These are phyloP conservation scores for Colletotrichum sojae DNA, from an alignment of 2,329 filamentous ascomycete species.

Conservation along the genomic window DNA sequence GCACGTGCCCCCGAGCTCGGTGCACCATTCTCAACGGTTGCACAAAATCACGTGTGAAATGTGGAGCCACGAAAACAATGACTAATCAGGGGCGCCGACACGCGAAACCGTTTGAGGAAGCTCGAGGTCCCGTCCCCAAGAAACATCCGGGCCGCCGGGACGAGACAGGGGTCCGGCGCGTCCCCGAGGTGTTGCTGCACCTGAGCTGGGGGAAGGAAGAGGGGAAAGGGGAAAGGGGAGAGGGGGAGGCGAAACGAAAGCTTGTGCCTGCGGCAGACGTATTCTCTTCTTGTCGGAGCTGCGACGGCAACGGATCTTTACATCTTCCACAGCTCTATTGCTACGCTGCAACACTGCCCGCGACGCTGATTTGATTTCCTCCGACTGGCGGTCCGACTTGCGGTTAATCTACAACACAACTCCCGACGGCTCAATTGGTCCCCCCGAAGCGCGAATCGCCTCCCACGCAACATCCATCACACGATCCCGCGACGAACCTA, in stretches of 20 bases:
- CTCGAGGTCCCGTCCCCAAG: neutral
- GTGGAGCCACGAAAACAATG: neutral
- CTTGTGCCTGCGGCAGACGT: too few species aligned
- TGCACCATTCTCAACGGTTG: too few species aligned
- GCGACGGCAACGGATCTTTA: neutral
- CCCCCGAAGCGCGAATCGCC: neutral
- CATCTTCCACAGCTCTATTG: too few species aligned
- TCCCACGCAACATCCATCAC: neutral
- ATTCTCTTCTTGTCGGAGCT: neutral
- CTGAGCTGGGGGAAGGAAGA: too few species aligned
- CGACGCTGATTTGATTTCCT: too few species aligned
- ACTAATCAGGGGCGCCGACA: slow-evolving; percentile 1
- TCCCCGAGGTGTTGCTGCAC: neutral
- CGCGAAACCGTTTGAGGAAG: slow-evolving; percentile 20
- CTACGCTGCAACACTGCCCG: too few species aligned
- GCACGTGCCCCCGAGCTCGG: too few species aligned
- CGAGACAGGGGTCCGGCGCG: slow-evolving; percentile 1
- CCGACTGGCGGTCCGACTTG: neutral
- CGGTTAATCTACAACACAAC: neutral
- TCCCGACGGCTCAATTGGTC: slow-evolving; percentile 6
- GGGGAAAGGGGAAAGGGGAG: too few species aligned
- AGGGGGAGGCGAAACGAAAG: too few species aligned
- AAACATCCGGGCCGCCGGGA: neutral
- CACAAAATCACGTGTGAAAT: neutral
- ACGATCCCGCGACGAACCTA: neutral